Evolutionary conservation across 305 asterid species (phyloP).

Genomic region (Fraxinus albicans): DNA sequence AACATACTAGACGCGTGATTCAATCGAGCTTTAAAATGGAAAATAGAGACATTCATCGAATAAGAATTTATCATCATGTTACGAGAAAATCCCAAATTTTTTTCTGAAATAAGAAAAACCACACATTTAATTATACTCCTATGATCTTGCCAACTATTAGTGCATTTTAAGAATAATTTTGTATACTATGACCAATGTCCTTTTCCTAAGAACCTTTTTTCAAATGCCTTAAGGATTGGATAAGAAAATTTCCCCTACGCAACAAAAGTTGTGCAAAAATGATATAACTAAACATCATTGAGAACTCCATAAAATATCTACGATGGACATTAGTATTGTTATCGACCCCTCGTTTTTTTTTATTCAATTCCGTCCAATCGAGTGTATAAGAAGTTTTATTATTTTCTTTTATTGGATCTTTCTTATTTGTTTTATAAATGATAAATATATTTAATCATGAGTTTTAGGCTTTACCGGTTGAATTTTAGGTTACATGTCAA

Average conservation of each 20-base stretch:
- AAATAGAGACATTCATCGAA: background rate
- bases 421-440: too few species aligned
- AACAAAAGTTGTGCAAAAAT: conserved; percentile 22
- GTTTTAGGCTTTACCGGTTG: background rate
- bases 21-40: background rate
- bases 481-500: background rate
- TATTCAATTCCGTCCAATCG: background rate
- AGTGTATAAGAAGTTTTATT: background rate
- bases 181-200: background rate
- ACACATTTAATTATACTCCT: background rate
- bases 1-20: background rate
- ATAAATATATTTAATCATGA: background rate
- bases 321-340: background rate
- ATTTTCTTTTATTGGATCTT: background rate
- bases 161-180: background rate
- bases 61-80: background rate
- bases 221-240: background rate
- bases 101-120: background rate
- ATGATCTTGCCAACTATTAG: background rate
- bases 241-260: conserved; percentile 20
- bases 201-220: background rate
- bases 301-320: background rate
- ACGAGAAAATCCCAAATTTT: background rate
- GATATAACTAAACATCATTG: background rate
- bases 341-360: conserved; percentile 3